Evolutionary conservation across 2,329 filamentous ascomycete genomes (phyloP), one percentile per base, ranked within the genome.

Genomic region (Aspergillus sp.): DNA sequence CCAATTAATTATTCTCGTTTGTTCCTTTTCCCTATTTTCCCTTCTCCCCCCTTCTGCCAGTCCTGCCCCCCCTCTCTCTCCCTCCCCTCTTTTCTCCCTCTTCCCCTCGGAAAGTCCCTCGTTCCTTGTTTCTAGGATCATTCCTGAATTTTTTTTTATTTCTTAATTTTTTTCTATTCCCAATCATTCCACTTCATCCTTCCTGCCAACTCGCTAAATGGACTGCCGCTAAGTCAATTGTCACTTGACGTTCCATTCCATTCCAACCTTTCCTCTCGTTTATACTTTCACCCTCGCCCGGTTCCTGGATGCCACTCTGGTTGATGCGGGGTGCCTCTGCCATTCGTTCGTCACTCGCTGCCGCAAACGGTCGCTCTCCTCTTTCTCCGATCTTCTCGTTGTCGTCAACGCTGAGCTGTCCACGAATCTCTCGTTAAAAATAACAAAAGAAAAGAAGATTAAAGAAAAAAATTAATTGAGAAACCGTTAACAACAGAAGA

Each of bases 301-400:
- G 25, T 59, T 49, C 19, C 54, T 61, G 27, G 19, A 32, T 58
- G 6, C 27, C 21, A 25, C 58, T 56, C 50, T 27, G 50, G 59
- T 59, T 49, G 59, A 58, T 63, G 64, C 64, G 64, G 65, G 62
- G 67, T 62, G 59, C 27, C 48, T 56, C 48, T 62, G 58, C 55
- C 61, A 60, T 55, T 66, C 44, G 47, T 62, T 71, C 64, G 59
- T 70, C 68, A 70, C 56, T 67, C 62, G 61, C 59, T 63, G 63
- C 72, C 69, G 73, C 72, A 74, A 74, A 71, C 73, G 71, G 70
- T 74, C 69, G 68, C 69, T 63, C 64, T 66, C 58, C 69, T 63
- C 64, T 66, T 58, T 44, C 48, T 59, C 53, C 32, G 53, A 30
- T 32, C 57, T 58, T 52, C 38, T 58, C 58, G 36, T 27, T 23